Evolutionary conservation across 768 basidiomycete genomes (phyloP).

Genomic region (Collybia nuda): DNA sequence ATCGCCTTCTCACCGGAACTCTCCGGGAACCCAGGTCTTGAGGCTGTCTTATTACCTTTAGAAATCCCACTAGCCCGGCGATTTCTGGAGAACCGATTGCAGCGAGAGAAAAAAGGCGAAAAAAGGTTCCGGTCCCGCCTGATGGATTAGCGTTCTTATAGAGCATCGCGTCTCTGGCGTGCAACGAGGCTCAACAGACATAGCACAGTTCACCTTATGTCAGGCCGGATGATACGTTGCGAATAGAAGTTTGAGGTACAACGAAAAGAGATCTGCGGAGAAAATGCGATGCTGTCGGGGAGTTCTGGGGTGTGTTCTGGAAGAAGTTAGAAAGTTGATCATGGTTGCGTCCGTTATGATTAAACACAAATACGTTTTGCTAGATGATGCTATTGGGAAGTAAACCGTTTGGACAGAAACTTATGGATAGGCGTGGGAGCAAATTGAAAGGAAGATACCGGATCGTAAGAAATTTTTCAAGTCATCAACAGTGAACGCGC

Average conservation of each 20-base stretch:
- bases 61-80: conserved; percentile 1
- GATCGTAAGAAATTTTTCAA: not conserved
- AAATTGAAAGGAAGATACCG: conserved; percentile 7
- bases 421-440: conserved; percentile 1
- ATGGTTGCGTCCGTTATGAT: conserved; percentile 12
- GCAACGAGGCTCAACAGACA: not conserved
- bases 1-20: conserved; percentile 11
- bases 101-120: conserved; percentile 9
- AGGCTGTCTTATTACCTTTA: conserved; percentile 12
- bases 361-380: conserved; percentile 17
- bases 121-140: conserved; percentile 3
- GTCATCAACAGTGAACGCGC: no score
- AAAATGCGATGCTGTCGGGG: conserved; percentile 18
- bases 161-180: conserved; percentile 5
- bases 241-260: conserved; percentile 31
- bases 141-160: conserved; percentile 6
- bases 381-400: conserved; percentile 2
- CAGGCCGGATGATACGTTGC: conserved; percentile 18
- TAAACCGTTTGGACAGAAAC: conserved; percentile 7
- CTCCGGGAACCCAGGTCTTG: conserved; percentile 5
- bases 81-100: conserved; percentile 13
- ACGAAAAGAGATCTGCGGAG: conserved; percentile 31
- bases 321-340: conserved; percentile 8
- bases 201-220: conserved; percentile 10
- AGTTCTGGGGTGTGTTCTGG: conserved; percentile 1